These are phyloP conservation scores for Stagonosporopsis chrysanthemi DNA, from an alignment of 2,329 filamentous ascomycete genomes.

Conservation along the genomic window DNA sequence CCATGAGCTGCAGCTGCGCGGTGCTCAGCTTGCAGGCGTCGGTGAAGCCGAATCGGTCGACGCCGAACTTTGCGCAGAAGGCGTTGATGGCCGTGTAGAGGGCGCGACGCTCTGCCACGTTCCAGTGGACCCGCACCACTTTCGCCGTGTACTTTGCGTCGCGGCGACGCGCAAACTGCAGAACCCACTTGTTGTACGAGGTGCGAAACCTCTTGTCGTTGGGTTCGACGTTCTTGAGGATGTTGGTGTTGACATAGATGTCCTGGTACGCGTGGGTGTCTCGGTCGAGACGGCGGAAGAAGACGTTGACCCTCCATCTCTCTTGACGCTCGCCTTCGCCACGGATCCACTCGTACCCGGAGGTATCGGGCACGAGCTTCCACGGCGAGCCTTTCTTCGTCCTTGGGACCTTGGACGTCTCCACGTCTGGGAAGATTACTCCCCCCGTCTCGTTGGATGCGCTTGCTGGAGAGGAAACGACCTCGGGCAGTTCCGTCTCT, in stretches of 20 bases:
- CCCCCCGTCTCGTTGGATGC: neutral
- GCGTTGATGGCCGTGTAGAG: slow-evolving; percentile 17
- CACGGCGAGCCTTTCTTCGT: neutral
- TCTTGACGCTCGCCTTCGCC: neutral
- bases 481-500: slow-evolving; percentile 1
- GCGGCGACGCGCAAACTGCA: slow-evolving; percentile 21
- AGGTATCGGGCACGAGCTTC: neutral
- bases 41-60: slow-evolving; percentile 14
- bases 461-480: neutral
- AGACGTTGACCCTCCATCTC: slow-evolving; percentile 7
- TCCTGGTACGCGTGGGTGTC: slow-evolving; percentile 13
- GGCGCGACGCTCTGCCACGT: slow-evolving; percentile 11
- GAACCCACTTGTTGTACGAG: slow-evolving; percentile 25
- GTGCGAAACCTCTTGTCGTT: slow-evolving; percentile 12
- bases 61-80: slow-evolving; percentile 9
- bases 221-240: slow-evolving; percentile 12
- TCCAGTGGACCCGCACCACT: slow-evolving; percentile 16
- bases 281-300: slow-evolving; percentile 19
- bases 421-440: slow-evolving; percentile 4
- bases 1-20: slow-evolving; percentile 11
- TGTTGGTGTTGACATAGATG: slow-evolving; percentile 8
- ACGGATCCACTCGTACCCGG: slow-evolving; percentile 11
- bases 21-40: slow-evolving; percentile 2
- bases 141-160: slow-evolving; percentile 9
- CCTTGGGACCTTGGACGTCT: slow-evolving; percentile 1